A percentile compares a stretch with the other conserved stretches of the same genome.
Conservation (phyloP, 2,329 filamentous ascomycete genomes). For the Trichophaea hybrida region DNA sequence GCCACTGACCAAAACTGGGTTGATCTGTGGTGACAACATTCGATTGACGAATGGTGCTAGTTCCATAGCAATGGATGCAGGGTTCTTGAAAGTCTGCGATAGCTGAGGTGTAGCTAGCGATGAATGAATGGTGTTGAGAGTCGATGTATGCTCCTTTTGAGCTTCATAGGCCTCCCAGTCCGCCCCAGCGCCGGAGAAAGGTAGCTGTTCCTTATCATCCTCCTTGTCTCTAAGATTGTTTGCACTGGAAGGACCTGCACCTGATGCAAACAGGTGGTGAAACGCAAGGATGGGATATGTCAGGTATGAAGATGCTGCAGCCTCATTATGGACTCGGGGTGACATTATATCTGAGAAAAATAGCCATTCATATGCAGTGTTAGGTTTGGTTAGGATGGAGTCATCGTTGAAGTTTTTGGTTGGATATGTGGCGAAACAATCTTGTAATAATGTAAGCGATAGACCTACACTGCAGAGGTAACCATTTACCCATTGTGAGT, state of each 20-base stretch:
- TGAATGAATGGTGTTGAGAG: conserved; percentile 50
- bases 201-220: conserved; percentile 37
- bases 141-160: conserved; percentile 60
- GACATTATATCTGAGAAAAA: conserved; percentile 81
- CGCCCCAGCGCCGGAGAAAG: conserved; percentile 68
- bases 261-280: conserved; percentile 69
- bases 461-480: background rate
- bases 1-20: conserved; percentile 67
- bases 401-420: conserved; percentile 87
- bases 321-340: conserved; percentile 55
- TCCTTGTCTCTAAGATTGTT: conserved; percentile 26
- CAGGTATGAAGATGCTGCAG: conserved; percentile 77
- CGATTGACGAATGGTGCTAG: conserved; percentile 72
- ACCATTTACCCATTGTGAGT: conserved; percentile 45
- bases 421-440: conserved; percentile 78
- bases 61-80: conserved; percentile 68
- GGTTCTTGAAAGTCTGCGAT: conserved; percentile 19
- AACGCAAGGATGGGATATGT: conserved; percentile 77
- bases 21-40: conserved; percentile 77
- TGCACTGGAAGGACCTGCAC: conserved; percentile 31
- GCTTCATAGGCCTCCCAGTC: conserved; percentile 71
- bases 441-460: conserved; percentile 28
- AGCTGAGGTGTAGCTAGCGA: conserved; percentile 15
- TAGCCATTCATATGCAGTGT: conserved; percentile 81
- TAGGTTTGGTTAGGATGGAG: conserved; percentile 74